Evolutionary conservation across 2,329 filamentous ascomycete species (phyloP), one percentile per base, ranked within the genome.

Genomic region (Clonostachys solani): DNA sequence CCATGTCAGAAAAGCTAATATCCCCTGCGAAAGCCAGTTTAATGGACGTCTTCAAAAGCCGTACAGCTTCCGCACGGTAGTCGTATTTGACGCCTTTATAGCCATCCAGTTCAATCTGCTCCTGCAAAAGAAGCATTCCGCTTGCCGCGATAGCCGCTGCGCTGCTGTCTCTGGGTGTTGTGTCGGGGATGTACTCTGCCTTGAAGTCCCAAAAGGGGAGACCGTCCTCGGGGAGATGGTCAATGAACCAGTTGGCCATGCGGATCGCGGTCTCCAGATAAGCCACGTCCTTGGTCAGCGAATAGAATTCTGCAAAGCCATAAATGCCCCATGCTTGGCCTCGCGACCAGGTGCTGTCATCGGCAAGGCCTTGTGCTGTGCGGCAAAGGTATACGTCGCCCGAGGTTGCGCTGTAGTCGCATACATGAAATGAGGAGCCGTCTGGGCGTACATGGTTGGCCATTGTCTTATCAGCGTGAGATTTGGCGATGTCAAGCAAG

Each of bases 291-390:
- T 62, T 60, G 0, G 71, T 76, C 72, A 72, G 75, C n/a, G 53
- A 52, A 46, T 73, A 75, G 0, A 67, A 67, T 52, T 75, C 66
- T 1, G 66, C 66, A 46, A 75, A 77, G 0, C 74, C 74, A 43
- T 67, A 62, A 4, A 77, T 69, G 0, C 67, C 66, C 74, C 74
- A 77, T 1, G 72, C 71, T 47, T 77, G 74, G 1, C 74, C 74
- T 5, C 74, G 63, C 6, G 66, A 60, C 74, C 74, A 77, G 10
- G 65, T 72, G 0, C 67, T 73, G 2, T 55, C 55, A 44, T 75
- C 68, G 2, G 54, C 55, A 53, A 67, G 67, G 1, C 74, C 74
- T 52, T 77, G 74, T 42, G 74, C 73, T 0, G 73, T 77, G 47
- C 73, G 62, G 16, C 65, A 65, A 1, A 60, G 56, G 47, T 68